Percentiles rank a stretch among this genome's conserved stretches.
Evolutionary conservation across 345 rosid genomes (phyloP).

Genomic region (Euphorbia lathyris): DNA sequence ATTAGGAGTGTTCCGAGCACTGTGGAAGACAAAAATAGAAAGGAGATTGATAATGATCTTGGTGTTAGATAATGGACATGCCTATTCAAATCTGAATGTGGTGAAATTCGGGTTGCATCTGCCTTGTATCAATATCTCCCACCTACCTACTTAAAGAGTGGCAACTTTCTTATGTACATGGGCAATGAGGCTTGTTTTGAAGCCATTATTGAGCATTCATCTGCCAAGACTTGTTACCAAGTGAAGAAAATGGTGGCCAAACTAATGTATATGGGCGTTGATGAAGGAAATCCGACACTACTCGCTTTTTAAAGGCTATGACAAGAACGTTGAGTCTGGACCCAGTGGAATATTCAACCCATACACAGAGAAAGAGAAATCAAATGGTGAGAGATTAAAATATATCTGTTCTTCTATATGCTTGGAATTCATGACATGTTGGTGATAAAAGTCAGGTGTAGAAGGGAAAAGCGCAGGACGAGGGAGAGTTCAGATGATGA

Average conservation of each 20-base stretch:
- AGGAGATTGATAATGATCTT: background rate
- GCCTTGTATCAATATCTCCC: background rate
- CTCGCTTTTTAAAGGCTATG: too few relatives aligned
- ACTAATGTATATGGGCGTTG: background rate
- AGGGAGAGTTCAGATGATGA: too few relatives aligned
- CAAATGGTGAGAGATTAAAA: too few relatives aligned
- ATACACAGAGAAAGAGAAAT: too few relatives aligned
- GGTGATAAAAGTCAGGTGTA: too few relatives aligned
- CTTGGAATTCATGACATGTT: too few relatives aligned
- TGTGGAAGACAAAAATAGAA: background rate
- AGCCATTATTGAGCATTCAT: background rate
- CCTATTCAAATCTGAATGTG: background rate
- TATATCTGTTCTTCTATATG: too few relatives aligned
- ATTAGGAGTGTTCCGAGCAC: background rate
- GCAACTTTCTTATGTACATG: background rate
- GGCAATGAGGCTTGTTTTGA: background rate
- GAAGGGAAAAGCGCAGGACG: too few relatives aligned
- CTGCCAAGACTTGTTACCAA: background rate
- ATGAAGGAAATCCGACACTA: too few relatives aligned
- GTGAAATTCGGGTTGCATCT: background rate
- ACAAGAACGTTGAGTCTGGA: too few relatives aligned
- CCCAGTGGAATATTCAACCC: too few relatives aligned
- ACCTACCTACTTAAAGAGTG: background rate
- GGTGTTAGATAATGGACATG: background rate
- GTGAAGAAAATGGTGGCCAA: background rate